Conservation (phyloP, 2,329 filamentous ascomycete species). For the Aureobasidium sp. region DNA sequence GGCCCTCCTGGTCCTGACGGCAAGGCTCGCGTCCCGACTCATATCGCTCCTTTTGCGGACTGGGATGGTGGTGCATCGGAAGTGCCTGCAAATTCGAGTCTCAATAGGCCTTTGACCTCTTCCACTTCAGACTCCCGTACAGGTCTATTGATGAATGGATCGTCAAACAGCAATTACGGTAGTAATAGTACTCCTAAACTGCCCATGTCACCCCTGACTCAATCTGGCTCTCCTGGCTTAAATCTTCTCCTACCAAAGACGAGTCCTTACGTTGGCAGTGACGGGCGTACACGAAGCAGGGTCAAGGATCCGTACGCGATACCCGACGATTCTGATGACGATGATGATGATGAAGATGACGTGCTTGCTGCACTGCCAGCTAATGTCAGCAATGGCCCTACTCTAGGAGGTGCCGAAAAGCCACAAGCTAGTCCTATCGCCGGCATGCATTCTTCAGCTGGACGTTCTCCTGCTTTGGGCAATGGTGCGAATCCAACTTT, state of each 20-base stretch:
- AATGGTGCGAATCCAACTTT: not conserved
- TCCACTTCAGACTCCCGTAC: conserved; percentile 61
- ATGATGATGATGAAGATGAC: conserved; percentile 38
- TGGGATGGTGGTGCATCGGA: not conserved
- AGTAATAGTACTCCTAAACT: not conserved
- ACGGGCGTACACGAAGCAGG: conserved; percentile 67
- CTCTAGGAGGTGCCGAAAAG: conserved; percentile 14
- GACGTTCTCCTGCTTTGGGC: not conserved
- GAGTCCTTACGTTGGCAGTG: not conserved
- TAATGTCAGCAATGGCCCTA: conserved; percentile 25
- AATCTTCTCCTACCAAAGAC: not conserved
- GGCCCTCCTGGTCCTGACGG: conserved; percentile 56
- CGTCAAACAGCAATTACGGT: not conserved
- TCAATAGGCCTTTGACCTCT: conserved; percentile 5
- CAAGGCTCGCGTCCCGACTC: conserved; percentile 12
- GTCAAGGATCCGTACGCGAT: conserved; percentile 91
- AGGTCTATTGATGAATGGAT: conserved; percentile 46
- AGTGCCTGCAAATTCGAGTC: not conserved
- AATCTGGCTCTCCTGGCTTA: not conserved
- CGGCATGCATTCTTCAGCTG: conserved; percentile 5
- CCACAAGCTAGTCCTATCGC: not conserved
- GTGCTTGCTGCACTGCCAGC: conserved; percentile 32
- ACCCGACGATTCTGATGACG: conserved; percentile 53
- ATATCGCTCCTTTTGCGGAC: conserved; percentile 14
- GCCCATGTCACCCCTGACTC: not conserved